Evolutionary conservation across 2,329 filamentous ascomycete species (phyloP).

Genomic region (Hymenoscyphus infarciens): DNA sequence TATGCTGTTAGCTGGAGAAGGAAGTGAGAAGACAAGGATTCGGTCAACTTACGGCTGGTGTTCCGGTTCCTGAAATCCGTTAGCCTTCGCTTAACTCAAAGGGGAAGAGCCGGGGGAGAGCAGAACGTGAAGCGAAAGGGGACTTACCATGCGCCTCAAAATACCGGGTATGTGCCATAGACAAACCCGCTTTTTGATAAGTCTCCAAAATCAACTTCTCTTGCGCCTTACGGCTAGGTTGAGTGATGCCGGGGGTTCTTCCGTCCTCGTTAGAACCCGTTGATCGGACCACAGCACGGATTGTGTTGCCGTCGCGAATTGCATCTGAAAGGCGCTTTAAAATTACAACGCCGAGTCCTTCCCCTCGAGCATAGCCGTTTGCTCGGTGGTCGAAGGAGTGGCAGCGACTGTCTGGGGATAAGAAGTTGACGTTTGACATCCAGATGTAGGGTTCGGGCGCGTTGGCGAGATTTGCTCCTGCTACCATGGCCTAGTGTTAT

Average conservation of each 20-base stretch:
- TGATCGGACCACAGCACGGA: constrained; percentile 45
- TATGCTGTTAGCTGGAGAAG: too few species aligned
- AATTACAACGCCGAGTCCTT: constrained; percentile 55
- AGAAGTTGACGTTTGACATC: constrained; percentile 8
- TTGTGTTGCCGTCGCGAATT: constrained; percentile 53
- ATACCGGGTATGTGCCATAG: constrained; percentile 5
- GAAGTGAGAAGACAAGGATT: too few species aligned
- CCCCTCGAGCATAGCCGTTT: constrained; percentile 61
- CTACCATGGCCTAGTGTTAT: too few species aligned
- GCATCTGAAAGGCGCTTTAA: constrained; percentile 58
- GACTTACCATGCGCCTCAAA: constrained; percentile 18
- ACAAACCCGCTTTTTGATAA: constrained; percentile 9
- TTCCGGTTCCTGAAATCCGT: too few species aligned
- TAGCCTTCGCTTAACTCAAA: too few species aligned
- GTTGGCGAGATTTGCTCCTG: too few species aligned
- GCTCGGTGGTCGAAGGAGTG: constrained; percentile 54
- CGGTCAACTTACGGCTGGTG: too few species aligned
- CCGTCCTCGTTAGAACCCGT: constrained; percentile 44
- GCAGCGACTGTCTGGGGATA: constrained; percentile 24
- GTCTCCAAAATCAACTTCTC: constrained; percentile 2
- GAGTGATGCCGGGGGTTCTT: constrained; percentile 41
- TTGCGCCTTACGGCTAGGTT: constrained; percentile 44
- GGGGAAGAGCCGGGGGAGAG: too few species aligned
- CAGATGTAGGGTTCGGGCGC: constrained; percentile 42
- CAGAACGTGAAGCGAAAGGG: neutral